Evolutionary conservation across 2,329 filamentous ascomycete species (phyloP), one percentile per base, ranked within the genome.

Genomic region (Pseudopithomyces chartarum): DNA sequence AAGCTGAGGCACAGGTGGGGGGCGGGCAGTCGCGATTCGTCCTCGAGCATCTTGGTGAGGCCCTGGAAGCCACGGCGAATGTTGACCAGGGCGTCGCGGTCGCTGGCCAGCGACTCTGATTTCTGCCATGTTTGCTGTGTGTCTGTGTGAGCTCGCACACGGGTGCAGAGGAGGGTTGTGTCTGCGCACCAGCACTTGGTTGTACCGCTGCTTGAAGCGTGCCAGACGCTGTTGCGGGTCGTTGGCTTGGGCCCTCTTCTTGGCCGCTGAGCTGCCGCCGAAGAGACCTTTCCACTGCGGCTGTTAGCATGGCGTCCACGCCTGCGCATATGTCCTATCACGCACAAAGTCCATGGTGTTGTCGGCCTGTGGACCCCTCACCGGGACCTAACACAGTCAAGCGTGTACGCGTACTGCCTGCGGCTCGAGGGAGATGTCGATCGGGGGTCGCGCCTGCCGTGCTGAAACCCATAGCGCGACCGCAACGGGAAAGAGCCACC

Each of bases 1-100:
- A 94, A 97, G 67, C 89, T 84, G 36, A 98, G 90, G 79, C 95
- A 99, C 3, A 93, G 90, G 76, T 98, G 94, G 6, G 94, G 94
- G 23, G 92, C 85, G 5, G 93, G 92, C 42, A 92, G 88, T 63
- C 92, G 90, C 58, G 90, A 91, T 79, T 98, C 94, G 79, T 97
- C 92, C 78, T 87, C 89, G 62, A 98, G 87, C 67, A 96, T 88
- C 64, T 80, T 78, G 57, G 83, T 84, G 23, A 89, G 75, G 47
- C 82, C 81, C 58, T 85, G 81, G 59, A 88, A 80, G 59, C 79
- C 81, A 57, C 76, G 76, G 54, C 82, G 80, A 55, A 86, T 83
- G 71, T 73, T 75, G 15, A 75, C 76, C 44, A 82, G 73, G 22
- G 83, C 79, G 43, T 81, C 78, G 45, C 80, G 78, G 62, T 87